Conservation (phyloP, 768 basidiomycete genomes). For the Albatrellus ellisii region DNA sequence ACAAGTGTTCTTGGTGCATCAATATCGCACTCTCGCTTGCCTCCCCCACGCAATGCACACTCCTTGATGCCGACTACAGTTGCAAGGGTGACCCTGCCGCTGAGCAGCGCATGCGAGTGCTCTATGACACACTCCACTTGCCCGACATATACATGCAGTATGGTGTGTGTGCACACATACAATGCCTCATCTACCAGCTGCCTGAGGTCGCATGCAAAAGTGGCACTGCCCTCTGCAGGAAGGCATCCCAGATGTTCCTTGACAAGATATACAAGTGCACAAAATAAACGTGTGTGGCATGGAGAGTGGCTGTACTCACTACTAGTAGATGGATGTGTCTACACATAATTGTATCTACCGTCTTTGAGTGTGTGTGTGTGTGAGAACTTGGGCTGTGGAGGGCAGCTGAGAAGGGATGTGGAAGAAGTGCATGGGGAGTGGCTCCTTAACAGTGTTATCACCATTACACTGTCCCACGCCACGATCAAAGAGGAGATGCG, state of each 20-base stretch:
- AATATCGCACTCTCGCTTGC: constrained; percentile 65
- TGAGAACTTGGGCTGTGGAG: no score
- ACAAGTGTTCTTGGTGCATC: constrained; percentile 97
- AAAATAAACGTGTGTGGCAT: constrained; percentile 24
- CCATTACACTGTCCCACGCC: no score
- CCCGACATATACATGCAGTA: constrained; percentile 59
- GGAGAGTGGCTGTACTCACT: no score
- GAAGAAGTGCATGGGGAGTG: no score
- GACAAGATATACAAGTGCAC: constrained; percentile 62
- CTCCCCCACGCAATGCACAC: constrained; percentile 36
- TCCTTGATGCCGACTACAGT: constrained; percentile 56
- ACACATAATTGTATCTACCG: no score
- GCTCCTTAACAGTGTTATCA: no score
- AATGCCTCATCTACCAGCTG: constrained; percentile 55
- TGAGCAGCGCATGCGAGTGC: constrained; percentile 46
- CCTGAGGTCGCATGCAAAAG: constrained; percentile 35
- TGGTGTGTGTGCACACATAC: constrained; percentile 62
- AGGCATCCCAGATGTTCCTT: constrained; percentile 77
- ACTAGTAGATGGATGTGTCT: no score
- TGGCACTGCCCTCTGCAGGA: constrained; percentile 33
- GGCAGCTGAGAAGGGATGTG: no score
- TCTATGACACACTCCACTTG: constrained; percentile 64
- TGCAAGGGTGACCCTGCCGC: constrained; percentile 37
- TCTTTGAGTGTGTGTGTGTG: no score
- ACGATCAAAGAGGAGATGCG: no score